phyloP scores from a whole-genome alignment of 2,329 filamentous ascomycete genomes.

The Beauveria scarabaeidicola region DNA sequence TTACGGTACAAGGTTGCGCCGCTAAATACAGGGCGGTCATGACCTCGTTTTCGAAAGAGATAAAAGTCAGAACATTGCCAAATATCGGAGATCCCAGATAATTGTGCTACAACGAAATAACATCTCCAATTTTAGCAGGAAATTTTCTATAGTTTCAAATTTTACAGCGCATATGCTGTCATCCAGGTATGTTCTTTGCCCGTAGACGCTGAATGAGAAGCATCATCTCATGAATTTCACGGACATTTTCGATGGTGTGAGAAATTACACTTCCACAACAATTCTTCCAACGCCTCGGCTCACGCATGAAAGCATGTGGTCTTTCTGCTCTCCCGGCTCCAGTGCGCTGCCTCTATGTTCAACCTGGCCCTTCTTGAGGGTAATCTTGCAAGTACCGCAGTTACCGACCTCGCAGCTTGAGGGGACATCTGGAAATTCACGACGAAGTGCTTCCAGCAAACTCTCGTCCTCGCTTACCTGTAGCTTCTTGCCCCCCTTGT shows the following conservation, averaged over 20 bases:
- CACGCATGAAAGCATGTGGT: slow-evolving; percentile 42
- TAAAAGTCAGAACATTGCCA: too few relatives aligned
- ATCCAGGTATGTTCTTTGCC: too few relatives aligned
- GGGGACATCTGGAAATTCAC: slow-evolving; percentile 32
- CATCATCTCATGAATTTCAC: too few relatives aligned
- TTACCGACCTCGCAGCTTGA: slow-evolving; percentile 48
- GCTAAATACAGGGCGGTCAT: background rate
- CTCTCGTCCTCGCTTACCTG: slow-evolving; percentile 40
- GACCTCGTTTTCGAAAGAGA: background rate
- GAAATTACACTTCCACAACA: slow-evolving; percentile 35
- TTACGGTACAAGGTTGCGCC: background rate
- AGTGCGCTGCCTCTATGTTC: slow-evolving; percentile 43
- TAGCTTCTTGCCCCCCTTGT: slow-evolving; percentile 30
- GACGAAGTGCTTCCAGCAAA: slow-evolving; percentile 38
- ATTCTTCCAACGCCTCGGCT: slow-evolving; percentile 43
- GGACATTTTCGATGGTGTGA: too few relatives aligned
- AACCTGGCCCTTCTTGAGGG: slow-evolving; percentile 33
- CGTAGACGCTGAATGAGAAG: too few relatives aligned
- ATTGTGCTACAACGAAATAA: too few relatives aligned
- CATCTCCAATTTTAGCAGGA: too few relatives aligned
- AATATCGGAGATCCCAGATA: background rate
- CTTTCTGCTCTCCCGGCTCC: slow-evolving; percentile 33
- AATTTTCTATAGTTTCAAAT: too few relatives aligned
- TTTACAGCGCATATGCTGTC: too few relatives aligned
- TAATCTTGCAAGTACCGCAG: slow-evolving; percentile 43